Evolutionary conservation across 2,329 filamentous ascomycete species (phyloP), one percentile per base, ranked within the genome.

Genomic region (Cercospora sp.): DNA sequence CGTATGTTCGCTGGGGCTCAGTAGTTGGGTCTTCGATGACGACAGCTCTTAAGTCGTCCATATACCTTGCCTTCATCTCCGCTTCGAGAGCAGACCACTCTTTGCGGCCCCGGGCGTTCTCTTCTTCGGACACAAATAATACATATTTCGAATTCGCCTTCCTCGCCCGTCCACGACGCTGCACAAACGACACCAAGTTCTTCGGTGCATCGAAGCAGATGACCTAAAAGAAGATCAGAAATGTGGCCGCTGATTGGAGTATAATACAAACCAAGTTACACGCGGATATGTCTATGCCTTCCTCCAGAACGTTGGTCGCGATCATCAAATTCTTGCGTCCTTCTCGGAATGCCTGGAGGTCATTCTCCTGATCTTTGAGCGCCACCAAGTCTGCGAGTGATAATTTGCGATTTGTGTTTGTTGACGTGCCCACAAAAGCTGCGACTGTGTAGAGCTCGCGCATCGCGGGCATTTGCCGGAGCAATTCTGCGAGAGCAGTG

Each of bases 31-130:
- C 75, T 20, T 83, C 64, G 6, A 45, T 59, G n/a, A 36, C 10
- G 3, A 66, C 75, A 61, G 85, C 78, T 23, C 89, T 83, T 68
- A 85, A 77, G 5, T 93, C 87, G 55, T 91, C 85, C 69, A 89
- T 85, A 73, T 92, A 96, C 0, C 85, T 84, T 58, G 79, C 76
- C 72, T 89, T 91, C 90, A 97, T 93, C n/a, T 87, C 82, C 3
- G 83, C 77, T 75, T 97, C 94, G 16, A 95, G 82, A 0, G 77
- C 74, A 28, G 87, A 81, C 90, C 92, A 96, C 28, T 85, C 82
- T 2, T 77, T 72, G 1, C 83, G 71, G 55, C 77, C 75, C 28
- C 75, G 70, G 3, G 77, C 71, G 28, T 73, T 65, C 51, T 81
- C 74, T 36, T 77, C 72, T 3, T 80, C 74, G 68, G 83, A 76